These are phyloP conservation scores for Claviceps pusilla DNA, from an alignment of 2,329 filamentous ascomycete species.

Conservation along the genomic window DNA sequence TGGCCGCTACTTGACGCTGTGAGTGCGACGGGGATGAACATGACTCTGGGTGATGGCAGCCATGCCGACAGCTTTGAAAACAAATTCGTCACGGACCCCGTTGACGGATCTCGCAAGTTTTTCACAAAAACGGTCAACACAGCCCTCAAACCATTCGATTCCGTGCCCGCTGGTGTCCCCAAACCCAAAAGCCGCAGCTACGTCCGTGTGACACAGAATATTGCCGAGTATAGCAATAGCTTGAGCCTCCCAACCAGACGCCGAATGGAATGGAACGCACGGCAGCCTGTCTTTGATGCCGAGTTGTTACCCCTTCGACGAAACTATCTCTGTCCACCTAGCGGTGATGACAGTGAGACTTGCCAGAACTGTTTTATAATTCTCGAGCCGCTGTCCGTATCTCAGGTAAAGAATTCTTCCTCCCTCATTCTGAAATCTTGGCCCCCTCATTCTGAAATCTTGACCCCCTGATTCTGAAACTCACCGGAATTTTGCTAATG, in stretches of 20 bases:
- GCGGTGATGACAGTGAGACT: conserved; percentile 33
- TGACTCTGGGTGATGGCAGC: not conserved
- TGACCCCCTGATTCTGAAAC: no score
- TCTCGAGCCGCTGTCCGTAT: conserved; percentile 62
- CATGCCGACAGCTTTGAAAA: conserved; percentile 23
- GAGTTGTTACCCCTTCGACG: conserved; percentile 62
- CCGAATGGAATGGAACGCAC: conserved; percentile 37
- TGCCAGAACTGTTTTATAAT: conserved; percentile 49
- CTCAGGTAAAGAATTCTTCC: conserved; percentile 40
- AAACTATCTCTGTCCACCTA: conserved; percentile 62
- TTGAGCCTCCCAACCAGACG: conserved; percentile 47
- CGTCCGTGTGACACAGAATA: conserved; percentile 35
- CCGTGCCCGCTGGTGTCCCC: conserved; percentile 42
- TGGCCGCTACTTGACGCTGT: conserved; percentile 41
- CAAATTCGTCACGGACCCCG: conserved; percentile 42
- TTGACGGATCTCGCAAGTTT: conserved; percentile 49
- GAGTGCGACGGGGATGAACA: conserved; percentile 12
- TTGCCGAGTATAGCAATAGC: conserved; percentile 74
- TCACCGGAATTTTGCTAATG: not conserved
- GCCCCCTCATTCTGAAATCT: no score
- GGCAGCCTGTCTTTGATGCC: conserved; percentile 72
- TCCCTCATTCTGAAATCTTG: no score
- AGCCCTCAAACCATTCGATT: conserved; percentile 47
- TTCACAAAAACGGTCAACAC: conserved; percentile 37
- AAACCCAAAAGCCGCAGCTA: conserved; percentile 30